phyloP scores from a whole-genome alignment of 106 monocot species.

The Agapanthus africanus region DNA sequence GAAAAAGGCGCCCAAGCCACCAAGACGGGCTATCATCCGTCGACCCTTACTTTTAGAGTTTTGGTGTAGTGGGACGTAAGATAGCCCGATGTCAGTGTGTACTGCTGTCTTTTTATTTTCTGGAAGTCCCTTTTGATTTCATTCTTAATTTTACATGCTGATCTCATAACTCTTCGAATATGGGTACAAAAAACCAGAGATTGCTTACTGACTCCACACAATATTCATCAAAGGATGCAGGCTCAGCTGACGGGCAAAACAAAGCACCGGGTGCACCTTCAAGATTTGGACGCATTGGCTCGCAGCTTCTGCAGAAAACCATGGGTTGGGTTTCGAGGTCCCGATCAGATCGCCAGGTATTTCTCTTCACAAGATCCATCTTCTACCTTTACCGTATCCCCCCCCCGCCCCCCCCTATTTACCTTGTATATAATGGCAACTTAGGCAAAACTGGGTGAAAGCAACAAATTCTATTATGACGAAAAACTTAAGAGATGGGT shows the following conservation, averaged over 20 bases:
- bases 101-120: background rate
- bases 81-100: too few species aligned
- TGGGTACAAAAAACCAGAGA: background rate
- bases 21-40: too few species aligned
- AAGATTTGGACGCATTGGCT: constrained; percentile 70
- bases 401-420: background rate
- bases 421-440: background rate
- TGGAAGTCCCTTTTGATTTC: background rate
- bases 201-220: constrained; percentile 11
- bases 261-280: constrained; percentile 44
- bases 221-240: constrained; percentile 28
- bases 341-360: constrained; percentile 66
- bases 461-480: constrained; percentile 95
- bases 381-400: too few species aligned
- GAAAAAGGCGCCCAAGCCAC: too few species aligned
- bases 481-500: constrained; percentile 98
- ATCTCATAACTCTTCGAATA: background rate
- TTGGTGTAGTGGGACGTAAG: background rate
- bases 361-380: background rate
- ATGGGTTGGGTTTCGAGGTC: constrained; percentile 87
- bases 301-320: constrained; percentile 69
- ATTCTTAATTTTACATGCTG: background rate
- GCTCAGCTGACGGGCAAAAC: constrained; percentile 35
- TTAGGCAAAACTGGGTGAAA: constrained; percentile 87
- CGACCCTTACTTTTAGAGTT: too few species aligned